Evolutionary conservation across 2,329 filamentous ascomycete genomes (phyloP).

Genomic region (Penicillium oxalicum): DNA sequence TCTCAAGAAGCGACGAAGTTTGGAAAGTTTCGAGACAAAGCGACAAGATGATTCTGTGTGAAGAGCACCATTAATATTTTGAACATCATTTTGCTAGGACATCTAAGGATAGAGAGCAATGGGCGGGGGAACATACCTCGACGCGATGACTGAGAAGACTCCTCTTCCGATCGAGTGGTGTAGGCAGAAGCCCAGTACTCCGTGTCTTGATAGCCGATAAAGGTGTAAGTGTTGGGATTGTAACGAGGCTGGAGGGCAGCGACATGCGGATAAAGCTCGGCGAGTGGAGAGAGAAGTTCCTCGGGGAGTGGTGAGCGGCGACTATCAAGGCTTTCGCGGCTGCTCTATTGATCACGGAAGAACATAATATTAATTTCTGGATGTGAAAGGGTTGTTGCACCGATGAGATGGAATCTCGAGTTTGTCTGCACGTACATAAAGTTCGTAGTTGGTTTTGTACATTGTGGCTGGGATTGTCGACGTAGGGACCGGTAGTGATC

Average conservation of each 20-base stretch:
- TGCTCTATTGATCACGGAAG: constrained; percentile 13
- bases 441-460: constrained; percentile 38
- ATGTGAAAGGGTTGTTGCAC: background rate
- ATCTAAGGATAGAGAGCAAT: background rate
- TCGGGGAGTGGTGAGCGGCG: constrained; percentile 25
- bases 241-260: constrained; percentile 31
- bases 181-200: constrained; percentile 30
- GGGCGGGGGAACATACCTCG: constrained; percentile 21
- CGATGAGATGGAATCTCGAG: background rate
- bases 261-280: constrained; percentile 34
- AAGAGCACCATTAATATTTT: too few relatives aligned
- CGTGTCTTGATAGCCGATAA: constrained; percentile 25
- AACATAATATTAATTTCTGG: constrained; percentile 3
- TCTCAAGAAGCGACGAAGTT: constrained; percentile 28
- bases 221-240: constrained; percentile 25
- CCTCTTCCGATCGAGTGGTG: constrained; percentile 21
- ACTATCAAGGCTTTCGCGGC: constrained; percentile 24
- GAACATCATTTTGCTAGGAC: background rate
- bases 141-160: constrained; percentile 15
- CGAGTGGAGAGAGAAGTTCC: constrained; percentile 29
- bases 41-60: constrained; percentile 22
- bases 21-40: constrained; percentile 30
- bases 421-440: constrained; percentile 28
- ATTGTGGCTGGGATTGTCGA: constrained; percentile 20
- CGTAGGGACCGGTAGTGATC: too few relatives aligned